Percentiles rank a stretch among this genome's conserved stretches.
phyloP scores from a whole-genome alignment of 2,329 filamentous ascomycete species.

The Aspergillus floridensis region DNA sequence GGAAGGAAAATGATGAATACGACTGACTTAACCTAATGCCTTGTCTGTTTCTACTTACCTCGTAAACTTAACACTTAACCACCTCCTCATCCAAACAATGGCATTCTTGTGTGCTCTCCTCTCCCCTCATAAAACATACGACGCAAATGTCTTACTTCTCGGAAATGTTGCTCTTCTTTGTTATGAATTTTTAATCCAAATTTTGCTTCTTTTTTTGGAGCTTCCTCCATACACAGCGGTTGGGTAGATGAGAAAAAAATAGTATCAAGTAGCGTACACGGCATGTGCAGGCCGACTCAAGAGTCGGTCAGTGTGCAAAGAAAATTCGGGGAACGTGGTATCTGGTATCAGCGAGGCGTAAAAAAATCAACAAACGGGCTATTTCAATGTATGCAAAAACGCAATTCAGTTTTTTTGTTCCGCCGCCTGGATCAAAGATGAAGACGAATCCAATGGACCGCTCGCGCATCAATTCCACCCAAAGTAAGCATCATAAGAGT shows the following conservation, averaged over 20 bases:
- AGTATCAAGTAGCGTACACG: neutral
- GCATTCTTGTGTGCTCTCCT: neutral
- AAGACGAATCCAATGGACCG: neutral
- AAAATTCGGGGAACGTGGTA: constrained; percentile 2
- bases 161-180: neutral
- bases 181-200: neutral
- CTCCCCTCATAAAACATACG: neutral
- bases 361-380: constrained; percentile 4
- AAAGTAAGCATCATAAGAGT: neutral
- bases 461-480: neutral
- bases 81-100: neutral
- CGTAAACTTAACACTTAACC: neutral
- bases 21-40: no score
- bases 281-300: neutral
- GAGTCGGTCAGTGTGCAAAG: neutral
- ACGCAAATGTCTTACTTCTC: neutral
- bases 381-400: constrained; percentile 1
- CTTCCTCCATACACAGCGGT: neutral
- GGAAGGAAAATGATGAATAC: no score
- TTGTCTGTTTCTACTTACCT: neutral
- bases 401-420: constrained; percentile 5
- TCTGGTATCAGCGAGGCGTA: constrained; percentile 2
- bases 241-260: neutral
- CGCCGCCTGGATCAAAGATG: neutral
- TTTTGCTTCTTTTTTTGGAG: neutral